Evolutionary conservation across 148 eudicot genomes (phyloP).

Genomic region (Chenopodium quinoa): DNA sequence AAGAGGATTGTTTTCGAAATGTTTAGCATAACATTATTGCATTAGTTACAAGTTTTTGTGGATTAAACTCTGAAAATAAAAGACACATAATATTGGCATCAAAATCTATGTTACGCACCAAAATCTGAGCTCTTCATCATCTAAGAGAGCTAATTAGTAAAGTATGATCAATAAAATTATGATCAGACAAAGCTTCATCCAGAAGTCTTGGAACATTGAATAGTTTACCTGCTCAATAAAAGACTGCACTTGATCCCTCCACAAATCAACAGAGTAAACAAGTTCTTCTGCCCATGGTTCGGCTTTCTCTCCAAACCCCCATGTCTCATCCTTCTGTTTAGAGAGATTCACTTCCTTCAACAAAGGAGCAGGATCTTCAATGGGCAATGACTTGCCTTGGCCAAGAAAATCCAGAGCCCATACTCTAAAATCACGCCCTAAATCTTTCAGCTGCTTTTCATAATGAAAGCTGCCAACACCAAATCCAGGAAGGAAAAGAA

Average conservation of each 20-base stretch:
- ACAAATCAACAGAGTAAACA: constrained; percentile 87
- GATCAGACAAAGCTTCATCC: not conserved
- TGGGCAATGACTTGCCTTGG: constrained; percentile 84
- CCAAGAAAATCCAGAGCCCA: constrained; percentile 97
- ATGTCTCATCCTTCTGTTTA: constrained; percentile 31
- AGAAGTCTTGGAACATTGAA: not conserved
- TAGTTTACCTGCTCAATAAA: constrained; percentile 75
- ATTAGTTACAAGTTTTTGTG: not conserved
- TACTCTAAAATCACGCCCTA: constrained; percentile 79
- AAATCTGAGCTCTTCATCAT: not conserved
- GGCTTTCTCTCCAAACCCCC: constrained; percentile 88
- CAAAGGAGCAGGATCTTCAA: constrained; percentile 76
- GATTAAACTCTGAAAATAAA: not conserved
- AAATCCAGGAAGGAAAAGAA: constrained; percentile 92
- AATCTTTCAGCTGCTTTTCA: constrained; percentile 82
- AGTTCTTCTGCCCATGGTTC: constrained; percentile 89
- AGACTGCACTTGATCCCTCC: constrained; percentile 83
- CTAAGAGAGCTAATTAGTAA: not conserved
- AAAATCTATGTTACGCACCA: not conserved
- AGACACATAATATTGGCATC: too few relatives aligned
- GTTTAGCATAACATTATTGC: not conserved
- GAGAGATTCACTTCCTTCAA: constrained; percentile 23
- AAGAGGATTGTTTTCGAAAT: not conserved
- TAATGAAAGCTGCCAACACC: constrained; percentile 98
- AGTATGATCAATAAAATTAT: not conserved